Conservation (phyloP, 2,329 filamentous ascomycete species). For the Truncatella angustata region DNA sequence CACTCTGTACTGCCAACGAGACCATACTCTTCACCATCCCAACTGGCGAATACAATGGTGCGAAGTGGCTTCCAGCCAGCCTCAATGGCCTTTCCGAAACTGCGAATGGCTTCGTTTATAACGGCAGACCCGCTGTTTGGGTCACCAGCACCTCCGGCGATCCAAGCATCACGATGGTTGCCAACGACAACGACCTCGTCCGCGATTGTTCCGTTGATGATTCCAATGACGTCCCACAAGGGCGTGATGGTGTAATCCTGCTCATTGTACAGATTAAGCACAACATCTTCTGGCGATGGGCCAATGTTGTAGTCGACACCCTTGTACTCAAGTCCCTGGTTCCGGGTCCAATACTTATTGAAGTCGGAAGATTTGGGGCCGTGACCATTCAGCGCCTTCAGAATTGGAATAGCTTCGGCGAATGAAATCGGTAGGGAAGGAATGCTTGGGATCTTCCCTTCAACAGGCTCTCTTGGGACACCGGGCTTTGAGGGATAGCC, state of each 20-base stretch:
- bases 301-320: slow-evolving; percentile 84
- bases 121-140: slow-evolving; percentile 81
- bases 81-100: slow-evolving; percentile 67
- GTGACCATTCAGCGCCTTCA: slow-evolving; percentile 87
- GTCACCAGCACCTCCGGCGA: slow-evolving; percentile 77
- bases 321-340: slow-evolving; percentile 72
- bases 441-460: slow-evolving; percentile 74
- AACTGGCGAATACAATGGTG: slow-evolving; percentile 86
- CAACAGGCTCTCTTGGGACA: slow-evolving; percentile 70
- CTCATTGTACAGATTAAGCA: slow-evolving; percentile 72
- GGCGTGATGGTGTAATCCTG: slow-evolving; percentile 81
- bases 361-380: slow-evolving; percentile 77
- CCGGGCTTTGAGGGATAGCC: slow-evolving; percentile 92
- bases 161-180: slow-evolving; percentile 91
- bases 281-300: slow-evolving; percentile 70
- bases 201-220: slow-evolving; percentile 82
- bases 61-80: slow-evolving; percentile 81
- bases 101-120: slow-evolving; percentile 72
- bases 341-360: slow-evolving; percentile 66
- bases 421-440: slow-evolving; percentile 93
- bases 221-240: slow-evolving; percentile 87
- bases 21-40: slow-evolving; percentile 84
- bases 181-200: slow-evolving; percentile 87
- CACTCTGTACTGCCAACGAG: slow-evolving; percentile 86
- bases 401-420: slow-evolving; percentile 76